phyloP scores from a whole-genome alignment of 106 monocot species.

The Amphibolis antarctica region DNA sequence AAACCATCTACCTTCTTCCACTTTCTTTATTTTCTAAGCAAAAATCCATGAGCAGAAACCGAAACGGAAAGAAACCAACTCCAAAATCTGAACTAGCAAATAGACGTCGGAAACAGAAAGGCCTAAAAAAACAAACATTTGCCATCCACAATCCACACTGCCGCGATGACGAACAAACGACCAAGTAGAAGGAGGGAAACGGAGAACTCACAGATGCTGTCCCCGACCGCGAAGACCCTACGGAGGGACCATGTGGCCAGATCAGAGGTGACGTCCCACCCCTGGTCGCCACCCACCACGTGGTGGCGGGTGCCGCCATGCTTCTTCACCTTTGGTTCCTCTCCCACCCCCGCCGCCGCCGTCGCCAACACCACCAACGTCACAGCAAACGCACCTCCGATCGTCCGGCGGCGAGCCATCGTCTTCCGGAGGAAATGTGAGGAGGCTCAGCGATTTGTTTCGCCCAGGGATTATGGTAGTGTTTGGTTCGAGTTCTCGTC shows the following conservation, averaged over 20 bases:
- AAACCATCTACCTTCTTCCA: too few relatives aligned
- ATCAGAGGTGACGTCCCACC: conserved; percentile 29
- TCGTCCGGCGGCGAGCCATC: background rate
- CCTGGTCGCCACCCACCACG: conserved; percentile 41
- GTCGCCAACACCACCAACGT: background rate
- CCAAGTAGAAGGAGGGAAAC: background rate
- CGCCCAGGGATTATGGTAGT: too few relatives aligned
- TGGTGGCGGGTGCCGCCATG: conserved; percentile 16
- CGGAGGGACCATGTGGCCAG: conserved; percentile 19
- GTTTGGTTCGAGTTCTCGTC: too few relatives aligned
- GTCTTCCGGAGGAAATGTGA: too few relatives aligned
- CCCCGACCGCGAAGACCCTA: conserved; percentile 31
- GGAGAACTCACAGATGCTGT: conserved; percentile 30
- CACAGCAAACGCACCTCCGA: background rate
- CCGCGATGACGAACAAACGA: background rate
- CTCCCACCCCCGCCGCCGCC: background rate
- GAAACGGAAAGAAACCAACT: too few relatives aligned
- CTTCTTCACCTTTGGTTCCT: background rate
- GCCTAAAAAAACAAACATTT: too few relatives aligned
- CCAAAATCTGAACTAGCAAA: too few relatives aligned
- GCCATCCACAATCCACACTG: too few relatives aligned
- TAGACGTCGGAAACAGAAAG: too few relatives aligned
- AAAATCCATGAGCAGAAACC: too few relatives aligned
- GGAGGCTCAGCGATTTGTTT: too few relatives aligned
- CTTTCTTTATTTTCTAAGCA: too few relatives aligned